These are phyloP conservation scores for Verticillium longisporum DNA, from an alignment of 2,329 filamentous ascomycete species.

Conservation along the genomic window DNA sequence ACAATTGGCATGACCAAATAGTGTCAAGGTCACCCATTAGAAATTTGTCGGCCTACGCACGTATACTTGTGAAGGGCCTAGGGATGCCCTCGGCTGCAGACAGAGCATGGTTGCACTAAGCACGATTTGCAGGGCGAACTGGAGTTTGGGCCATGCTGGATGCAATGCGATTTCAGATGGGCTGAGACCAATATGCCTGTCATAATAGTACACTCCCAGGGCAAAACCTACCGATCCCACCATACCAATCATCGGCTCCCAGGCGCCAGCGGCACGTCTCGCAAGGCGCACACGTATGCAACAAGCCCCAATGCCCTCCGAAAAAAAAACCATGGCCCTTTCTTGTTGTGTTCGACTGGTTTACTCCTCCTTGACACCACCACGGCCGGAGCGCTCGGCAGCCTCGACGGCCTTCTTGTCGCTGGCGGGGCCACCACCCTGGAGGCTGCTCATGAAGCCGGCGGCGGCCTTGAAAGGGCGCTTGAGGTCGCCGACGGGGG, in stretches of 20 bases:
- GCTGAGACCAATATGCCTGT: not conserved
- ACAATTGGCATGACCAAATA: no score
- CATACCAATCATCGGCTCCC: not conserved
- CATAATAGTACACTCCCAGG: not conserved
- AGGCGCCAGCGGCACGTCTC: not conserved
- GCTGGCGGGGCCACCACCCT: constrained; percentile 71
- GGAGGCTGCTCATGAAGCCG: constrained; percentile 76
- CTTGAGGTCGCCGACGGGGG: constrained; percentile 83
- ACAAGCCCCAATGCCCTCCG: not conserved
- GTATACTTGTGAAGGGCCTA: no score
- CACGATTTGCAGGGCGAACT: no score
- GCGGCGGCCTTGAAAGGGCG: constrained; percentile 85
- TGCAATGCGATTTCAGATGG: not conserved
- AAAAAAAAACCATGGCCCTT: not conserved
- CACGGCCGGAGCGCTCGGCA: constrained; percentile 67
- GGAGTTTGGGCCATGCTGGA: no score
- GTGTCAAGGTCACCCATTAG: no score
- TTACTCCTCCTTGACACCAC: constrained; percentile 68
- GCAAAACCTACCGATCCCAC: not conserved
- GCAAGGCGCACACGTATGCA: not conserved
- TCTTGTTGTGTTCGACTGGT: not conserved
- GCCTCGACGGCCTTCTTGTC: constrained; percentile 85
- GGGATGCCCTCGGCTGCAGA: not conserved
- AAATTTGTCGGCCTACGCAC: no score
- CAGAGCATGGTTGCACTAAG: not conserved